phyloP scores from a whole-genome alignment of 2,329 filamentous ascomycete species.

The Teratosphaeria nubilosa region DNA sequence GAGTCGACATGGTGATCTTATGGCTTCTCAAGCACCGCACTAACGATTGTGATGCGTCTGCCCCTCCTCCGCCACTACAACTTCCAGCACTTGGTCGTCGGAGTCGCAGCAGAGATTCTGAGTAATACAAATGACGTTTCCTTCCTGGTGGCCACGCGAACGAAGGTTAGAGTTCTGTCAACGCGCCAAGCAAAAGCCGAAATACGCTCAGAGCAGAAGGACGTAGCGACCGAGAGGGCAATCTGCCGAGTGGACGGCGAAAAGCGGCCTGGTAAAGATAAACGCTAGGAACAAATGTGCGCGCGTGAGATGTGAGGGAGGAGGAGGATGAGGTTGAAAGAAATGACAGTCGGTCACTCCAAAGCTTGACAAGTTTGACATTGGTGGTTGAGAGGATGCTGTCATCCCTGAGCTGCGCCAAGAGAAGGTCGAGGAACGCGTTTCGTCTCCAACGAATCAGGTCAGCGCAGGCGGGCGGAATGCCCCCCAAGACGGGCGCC shows the following conservation, averaged over 20 bases:
- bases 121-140: neutral
- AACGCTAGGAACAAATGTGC: no score
- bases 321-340: neutral
- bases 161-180: neutral
- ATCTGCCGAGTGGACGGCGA: neutral
- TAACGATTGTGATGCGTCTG: neutral
- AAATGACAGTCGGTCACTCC: no score
- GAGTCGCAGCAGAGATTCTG: neutral
- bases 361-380: neutral
- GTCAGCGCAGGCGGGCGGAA: no score
- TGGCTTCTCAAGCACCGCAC: neutral
- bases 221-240: neutral
- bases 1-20: slow-evolving; percentile 21
- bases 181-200: neutral
- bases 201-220: neutral
- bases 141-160: neutral
- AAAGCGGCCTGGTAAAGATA: neutral
- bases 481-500: no score
- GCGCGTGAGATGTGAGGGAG: neutral
- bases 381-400: neutral
- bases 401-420: neutral
- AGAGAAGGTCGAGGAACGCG: neutral
- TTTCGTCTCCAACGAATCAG: no score
- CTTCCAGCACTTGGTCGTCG: slow-evolving; percentile 10
- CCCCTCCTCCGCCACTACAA: neutral